phyloP scores from a whole-genome alignment of 164 flowering plant genomes.

The Hamamelis virginiana region DNA sequence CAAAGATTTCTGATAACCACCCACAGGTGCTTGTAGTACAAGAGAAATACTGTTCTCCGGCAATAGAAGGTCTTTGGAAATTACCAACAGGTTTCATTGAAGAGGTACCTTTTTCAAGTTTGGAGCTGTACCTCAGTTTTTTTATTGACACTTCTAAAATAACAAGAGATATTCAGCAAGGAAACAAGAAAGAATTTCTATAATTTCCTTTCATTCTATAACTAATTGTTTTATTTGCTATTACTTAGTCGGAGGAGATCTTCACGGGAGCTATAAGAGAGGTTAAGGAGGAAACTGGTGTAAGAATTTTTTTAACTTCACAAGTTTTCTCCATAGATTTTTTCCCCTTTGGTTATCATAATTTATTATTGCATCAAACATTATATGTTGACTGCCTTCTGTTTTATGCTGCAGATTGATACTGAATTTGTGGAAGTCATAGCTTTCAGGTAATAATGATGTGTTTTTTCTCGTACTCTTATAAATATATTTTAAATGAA shows the following conservation, averaged over 20 bases:
- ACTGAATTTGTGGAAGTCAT: constrained; percentile 84
- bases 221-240: neutral
- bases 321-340: neutral
- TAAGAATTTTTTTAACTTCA: constrained; percentile 31
- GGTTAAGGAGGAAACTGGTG: constrained; percentile 95
- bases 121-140: neutral
- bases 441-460: constrained; percentile 70
- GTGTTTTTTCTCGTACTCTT: neutral
- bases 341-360: neutral
- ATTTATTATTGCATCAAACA: neutral
- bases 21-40: constrained; percentile 85
- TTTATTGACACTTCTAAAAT: too few species aligned
- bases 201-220: neutral
- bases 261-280: constrained; percentile 81
- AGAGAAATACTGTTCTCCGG: constrained; percentile 69
- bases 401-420: constrained; percentile 55
- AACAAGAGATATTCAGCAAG: neutral
- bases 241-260: constrained; percentile 80
- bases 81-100: constrained; percentile 85
- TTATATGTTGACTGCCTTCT: neutral
- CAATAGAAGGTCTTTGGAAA: constrained; percentile 64
- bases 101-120: constrained; percentile 42
- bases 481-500: too few species aligned
- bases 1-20: neutral
- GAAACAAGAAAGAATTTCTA: neutral